Evolutionary conservation across 2,329 filamentous ascomycete genomes (phyloP).

Genomic region (Penicillium brevicompactum): DNA sequence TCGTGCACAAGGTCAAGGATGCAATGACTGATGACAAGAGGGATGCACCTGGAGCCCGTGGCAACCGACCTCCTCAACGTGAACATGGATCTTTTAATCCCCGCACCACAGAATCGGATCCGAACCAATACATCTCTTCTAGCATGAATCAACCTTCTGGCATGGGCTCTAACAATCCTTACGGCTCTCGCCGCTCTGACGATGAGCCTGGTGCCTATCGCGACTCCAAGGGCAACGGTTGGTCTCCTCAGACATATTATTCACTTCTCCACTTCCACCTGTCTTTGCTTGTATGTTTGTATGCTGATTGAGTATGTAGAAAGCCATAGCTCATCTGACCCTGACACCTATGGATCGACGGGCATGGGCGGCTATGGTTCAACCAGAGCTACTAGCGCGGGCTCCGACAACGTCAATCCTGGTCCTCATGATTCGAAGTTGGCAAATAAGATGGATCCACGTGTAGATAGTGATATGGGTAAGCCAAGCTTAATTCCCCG

Average conservation of each 20-base stretch:
- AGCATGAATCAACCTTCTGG: not conserved
- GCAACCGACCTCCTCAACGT: not conserved
- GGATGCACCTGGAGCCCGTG: not conserved
- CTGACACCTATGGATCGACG: not conserved
- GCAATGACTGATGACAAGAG: conserved; percentile 11
- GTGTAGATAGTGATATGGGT: conserved; percentile 11
- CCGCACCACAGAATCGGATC: not conserved
- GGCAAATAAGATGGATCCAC: conserved; percentile 17
- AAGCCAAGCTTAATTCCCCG: not conserved
- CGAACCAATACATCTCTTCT: conserved; percentile 1
- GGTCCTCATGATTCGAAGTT: conserved; percentile 9
- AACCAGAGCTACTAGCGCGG: not conserved
- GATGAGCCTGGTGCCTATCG: not conserved
- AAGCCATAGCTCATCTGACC: not conserved
- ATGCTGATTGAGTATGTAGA: no score
- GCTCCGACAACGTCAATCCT: not conserved
- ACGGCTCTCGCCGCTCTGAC: not conserved
- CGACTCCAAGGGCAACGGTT: not conserved
- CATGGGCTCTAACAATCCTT: conserved; percentile 1
- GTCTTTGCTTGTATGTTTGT: no score
- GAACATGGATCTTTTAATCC: not conserved
- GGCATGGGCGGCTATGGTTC: not conserved
- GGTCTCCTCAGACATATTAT: not conserved
- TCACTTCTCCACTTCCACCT: no score
- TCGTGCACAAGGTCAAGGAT: conserved; percentile 20